These are phyloP conservation scores for Suhomyces sp. DNA, from an alignment of 805 yeast species.

Conservation along the genomic window DNA sequence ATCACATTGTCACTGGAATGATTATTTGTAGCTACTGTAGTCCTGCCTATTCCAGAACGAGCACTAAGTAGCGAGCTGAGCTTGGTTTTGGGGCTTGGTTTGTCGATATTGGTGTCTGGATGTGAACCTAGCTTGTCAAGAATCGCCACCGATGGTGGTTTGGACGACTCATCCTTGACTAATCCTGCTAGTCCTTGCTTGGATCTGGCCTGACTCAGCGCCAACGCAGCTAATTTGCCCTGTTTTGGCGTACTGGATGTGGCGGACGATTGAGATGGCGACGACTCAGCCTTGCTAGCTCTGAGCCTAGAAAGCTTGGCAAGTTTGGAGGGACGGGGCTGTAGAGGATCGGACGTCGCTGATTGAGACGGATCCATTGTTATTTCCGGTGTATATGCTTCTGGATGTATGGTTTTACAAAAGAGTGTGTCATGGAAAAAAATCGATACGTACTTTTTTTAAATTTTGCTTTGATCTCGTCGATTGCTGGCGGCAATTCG, in stretches of 20 bases:
- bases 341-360: not conserved
- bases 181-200: conserved; percentile 26
- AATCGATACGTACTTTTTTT: conserved; percentile 46
- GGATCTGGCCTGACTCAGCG: not conserved
- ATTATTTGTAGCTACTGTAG: not conserved
- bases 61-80: not conserved
- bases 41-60: not conserved
- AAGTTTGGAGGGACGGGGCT: conserved; percentile 17
- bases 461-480: conserved; percentile 40
- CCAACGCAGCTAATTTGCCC: not conserved
- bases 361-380: not conserved
- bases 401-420: not conserved
- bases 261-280: not conserved
- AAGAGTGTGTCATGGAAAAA: not conserved
- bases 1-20: not conserved
- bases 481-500: conserved; percentile 50
- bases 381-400: not conserved
- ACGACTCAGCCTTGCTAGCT: conserved; percentile 9
- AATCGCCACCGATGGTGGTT: conserved; percentile 14
- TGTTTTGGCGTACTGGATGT: not conserved
- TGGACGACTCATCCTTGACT: conserved; percentile 33
- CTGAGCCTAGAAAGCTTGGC: conserved; percentile 24
- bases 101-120: not conserved
- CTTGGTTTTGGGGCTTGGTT: not conserved
- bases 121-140: conserved; percentile 10